Evolutionary conservation across 306 rosid genomes (phyloP).

Genomic region (Rubus parviflorus): DNA sequence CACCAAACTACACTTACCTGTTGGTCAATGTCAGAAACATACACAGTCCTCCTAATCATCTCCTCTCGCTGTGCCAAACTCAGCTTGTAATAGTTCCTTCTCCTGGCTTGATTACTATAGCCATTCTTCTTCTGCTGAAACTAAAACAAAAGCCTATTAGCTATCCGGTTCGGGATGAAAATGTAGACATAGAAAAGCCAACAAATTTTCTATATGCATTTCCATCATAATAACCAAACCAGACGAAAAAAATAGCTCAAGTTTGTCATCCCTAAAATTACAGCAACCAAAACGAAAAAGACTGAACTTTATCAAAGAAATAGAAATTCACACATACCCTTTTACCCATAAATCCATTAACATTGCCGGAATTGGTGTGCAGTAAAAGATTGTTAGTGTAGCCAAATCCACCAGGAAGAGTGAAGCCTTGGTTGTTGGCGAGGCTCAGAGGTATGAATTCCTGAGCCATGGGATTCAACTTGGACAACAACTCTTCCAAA

Average conservation of each 20-base stretch:
- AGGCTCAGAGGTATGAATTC: conserved; percentile 90
- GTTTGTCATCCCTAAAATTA: neutral
- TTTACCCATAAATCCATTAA: conserved; percentile 45
- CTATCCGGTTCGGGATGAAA: neutral
- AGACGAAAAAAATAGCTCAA: conserved; percentile 8
- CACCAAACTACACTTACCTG: conserved; percentile 46
- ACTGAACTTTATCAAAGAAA: neutral
- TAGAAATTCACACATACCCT: conserved; percentile 48
- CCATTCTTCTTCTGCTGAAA: conserved; percentile 75
- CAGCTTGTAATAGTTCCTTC: conserved; percentile 61
- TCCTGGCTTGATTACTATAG: conserved; percentile 63
- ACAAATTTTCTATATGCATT: neutral
- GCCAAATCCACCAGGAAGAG: conserved; percentile 55
- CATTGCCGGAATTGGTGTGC: conserved; percentile 42
- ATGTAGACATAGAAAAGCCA: conserved; percentile 1
- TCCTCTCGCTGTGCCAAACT: conserved; percentile 77
- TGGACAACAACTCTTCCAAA: conserved; percentile 87
- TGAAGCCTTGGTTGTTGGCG: conserved; percentile 50
- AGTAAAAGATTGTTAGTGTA: conserved; percentile 51
- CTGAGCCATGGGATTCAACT: conserved; percentile 98
- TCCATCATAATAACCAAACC: conserved; percentile 6
- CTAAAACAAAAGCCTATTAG: conserved; percentile 13
- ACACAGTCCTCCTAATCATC: conserved; percentile 92
- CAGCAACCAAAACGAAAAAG: conserved; percentile 18
- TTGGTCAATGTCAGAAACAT: conserved; percentile 97